phyloP scores from a whole-genome alignment of 495 filamentous ascomycete genomes.

The Clohesyomyces aquaticus region DNA sequence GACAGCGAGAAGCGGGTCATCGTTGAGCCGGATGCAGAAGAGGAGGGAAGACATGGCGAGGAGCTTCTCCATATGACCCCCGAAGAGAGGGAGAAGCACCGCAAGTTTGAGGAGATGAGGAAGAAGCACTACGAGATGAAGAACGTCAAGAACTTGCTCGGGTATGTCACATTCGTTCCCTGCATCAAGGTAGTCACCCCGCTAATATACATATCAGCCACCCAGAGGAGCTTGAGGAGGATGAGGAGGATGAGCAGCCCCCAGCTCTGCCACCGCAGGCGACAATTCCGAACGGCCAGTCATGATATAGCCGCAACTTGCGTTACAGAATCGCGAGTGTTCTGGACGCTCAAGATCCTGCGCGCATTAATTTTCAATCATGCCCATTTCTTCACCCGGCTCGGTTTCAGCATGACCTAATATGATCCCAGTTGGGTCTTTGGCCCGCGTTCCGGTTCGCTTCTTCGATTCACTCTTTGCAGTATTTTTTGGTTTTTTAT shows the following conservation, averaged over 20 bases:
- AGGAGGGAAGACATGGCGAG: conserved; percentile 59
- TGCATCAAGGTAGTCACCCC: too few species aligned
- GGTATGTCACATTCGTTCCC: conserved; percentile 51
- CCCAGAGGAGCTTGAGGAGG: conserved; percentile 44
- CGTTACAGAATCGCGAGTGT: neutral
- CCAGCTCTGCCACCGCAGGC: conserved; percentile 6
- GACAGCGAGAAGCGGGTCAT: conserved; percentile 72
- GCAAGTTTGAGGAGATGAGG: conserved; percentile 83
- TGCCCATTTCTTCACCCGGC: too few species aligned
- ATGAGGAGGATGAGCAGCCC: conserved; percentile 40
- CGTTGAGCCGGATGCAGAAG: conserved; percentile 64
- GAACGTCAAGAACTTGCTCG: conserved; percentile 86
- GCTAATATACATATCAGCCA: conserved; percentile 41
- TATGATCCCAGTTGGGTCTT: neutral
- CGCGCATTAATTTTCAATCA: neutral
- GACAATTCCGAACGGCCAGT: conserved; percentile 38
- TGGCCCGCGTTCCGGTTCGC: neutral
- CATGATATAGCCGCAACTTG: neutral
- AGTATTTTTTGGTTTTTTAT: neutral
- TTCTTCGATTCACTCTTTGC: neutral
- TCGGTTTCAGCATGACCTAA: neutral
- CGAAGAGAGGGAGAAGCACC: conserved; percentile 87
- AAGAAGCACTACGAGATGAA: conserved; percentile 99
- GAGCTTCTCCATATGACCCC: conserved; percentile 64
- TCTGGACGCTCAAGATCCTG: neutral